Base-by-base conservation (phyloP, 2,329 filamentous ascomycete species). In the Curvularia hawaiiensis region DNA sequence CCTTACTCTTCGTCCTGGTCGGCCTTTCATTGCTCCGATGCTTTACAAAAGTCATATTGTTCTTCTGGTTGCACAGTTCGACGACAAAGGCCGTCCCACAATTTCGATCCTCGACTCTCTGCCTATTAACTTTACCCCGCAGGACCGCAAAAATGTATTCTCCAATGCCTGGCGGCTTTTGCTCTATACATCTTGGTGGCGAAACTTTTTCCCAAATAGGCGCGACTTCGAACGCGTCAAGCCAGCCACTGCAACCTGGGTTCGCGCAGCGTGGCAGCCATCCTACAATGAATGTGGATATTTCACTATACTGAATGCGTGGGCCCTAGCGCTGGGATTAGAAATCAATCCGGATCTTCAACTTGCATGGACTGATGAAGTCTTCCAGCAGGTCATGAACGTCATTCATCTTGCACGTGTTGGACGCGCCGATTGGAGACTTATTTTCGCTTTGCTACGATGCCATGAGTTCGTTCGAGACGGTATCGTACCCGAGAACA, bases 261-360 rank as follows among this genome's bases (percentile, higher is more conserved):
- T 59, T 4, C 45, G 43, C 4, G 46, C 50, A 16, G 50, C 60
- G 3, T 24, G 35, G 12, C 63, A 67, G 28, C 53, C 41, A 0
- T 39, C 31, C 1, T 35, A 52, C 8, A 39, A 38, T 9, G 50
- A 55, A 18, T 65, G 66, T 26, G 65, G 65, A 5, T 66, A 63
- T 41, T 58, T 61, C 24, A 40, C 46, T 8, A 62, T 69, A 2
- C 39, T 68, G 16, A 71, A 65, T 46, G 66, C 55, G 3, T 71
- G 64, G 67, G 26, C 59, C 1, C 18, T 65, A 11, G 67, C 66
- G n/a, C 35, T 70, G 28, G 66, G 69, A 1, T 56, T 71, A 5
- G 11, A 54, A 18, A 31, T 52, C 2, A 62, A 67, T 24, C 51
- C 43, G 8, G 30, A 56, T 6, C 52, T 56, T 12, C 3, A n/a